A percentile compares a stretch with the other conserved stretches of the same genome.
These are phyloP conservation scores for Senna tora DNA, from an alignment of 306 rosid species.

Conservation along the genomic window DNA sequence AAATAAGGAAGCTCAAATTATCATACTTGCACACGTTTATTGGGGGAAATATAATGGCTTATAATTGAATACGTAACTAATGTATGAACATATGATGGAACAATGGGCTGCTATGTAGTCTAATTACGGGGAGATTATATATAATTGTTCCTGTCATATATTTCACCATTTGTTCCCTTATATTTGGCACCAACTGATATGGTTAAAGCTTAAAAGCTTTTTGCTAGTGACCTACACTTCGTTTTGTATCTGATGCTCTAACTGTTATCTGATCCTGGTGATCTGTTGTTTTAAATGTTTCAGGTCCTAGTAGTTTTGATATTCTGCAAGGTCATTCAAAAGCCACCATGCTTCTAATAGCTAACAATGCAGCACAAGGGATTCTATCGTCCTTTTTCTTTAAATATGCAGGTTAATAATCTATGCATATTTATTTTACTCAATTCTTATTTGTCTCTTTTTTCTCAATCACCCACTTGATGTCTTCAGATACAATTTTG, in stretches of 20 bases:
- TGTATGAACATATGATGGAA: slow-evolving; percentile 13
- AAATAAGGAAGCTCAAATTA: slow-evolving; percentile 6
- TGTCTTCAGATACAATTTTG: slow-evolving; percentile 86
- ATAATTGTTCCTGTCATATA: neutral
- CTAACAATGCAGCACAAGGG: slow-evolving; percentile 98
- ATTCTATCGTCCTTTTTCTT: slow-evolving; percentile 96
- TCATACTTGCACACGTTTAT: neutral
- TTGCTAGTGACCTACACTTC: neutral
- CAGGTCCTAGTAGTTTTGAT: slow-evolving; percentile 92
- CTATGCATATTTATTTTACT: neutral
- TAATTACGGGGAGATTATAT: neutral
- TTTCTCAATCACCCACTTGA: slow-evolving; percentile 32
- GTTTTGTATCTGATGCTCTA: slow-evolving; percentile 26
- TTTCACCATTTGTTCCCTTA: neutral
- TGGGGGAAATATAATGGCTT: neutral
- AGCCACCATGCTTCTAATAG: slow-evolving; percentile 91
- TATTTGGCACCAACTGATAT: slow-evolving; percentile 25
- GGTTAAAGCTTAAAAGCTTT: neutral
- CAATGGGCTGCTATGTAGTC: neutral
- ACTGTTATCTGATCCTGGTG: slow-evolving; percentile 4
- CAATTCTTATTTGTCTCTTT: neutral
- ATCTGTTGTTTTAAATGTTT: slow-evolving; percentile 41
- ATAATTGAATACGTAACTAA: slow-evolving; percentile 8
- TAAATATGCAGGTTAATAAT: slow-evolving; percentile 89
- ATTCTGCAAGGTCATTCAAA: slow-evolving; percentile 94